phyloP scores from a whole-genome alignment of 2,329 filamentous ascomycete species.

The Curvularia verruculosa region DNA sequence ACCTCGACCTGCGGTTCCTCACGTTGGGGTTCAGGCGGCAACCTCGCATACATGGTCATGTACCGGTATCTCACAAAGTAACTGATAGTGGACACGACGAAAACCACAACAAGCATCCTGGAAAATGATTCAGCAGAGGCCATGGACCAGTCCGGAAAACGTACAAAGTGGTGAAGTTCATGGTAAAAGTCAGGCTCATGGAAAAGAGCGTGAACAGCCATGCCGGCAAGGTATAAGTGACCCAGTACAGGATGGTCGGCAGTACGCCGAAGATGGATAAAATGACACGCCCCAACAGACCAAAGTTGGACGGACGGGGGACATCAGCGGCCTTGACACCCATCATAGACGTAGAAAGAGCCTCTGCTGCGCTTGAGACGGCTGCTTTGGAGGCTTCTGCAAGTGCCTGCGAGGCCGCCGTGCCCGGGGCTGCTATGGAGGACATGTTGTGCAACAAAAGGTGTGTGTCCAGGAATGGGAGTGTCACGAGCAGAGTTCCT shows the following conservation, averaged over 20 bases:
- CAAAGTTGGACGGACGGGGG: constrained; percentile 44
- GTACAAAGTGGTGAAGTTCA: constrained; percentile 97
- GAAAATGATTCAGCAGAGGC: constrained; percentile 32
- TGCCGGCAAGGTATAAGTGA: constrained; percentile 84
- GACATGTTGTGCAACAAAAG: constrained; percentile 13
- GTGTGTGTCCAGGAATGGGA: constrained; percentile 1
- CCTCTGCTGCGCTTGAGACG: constrained; percentile 25
- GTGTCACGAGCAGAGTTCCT: constrained; percentile 16
- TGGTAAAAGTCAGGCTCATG: constrained; percentile 92
- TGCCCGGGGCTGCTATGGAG: constrained; percentile 35
- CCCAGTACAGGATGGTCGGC: constrained; percentile 72
- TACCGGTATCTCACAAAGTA: constrained; percentile 97
- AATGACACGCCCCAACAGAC: constrained; percentile 57
- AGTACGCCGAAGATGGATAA: constrained; percentile 59
- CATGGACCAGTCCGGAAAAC: constrained; percentile 33
- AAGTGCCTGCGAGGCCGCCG: constrained; percentile 24
- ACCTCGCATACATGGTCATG: constrained; percentile 92
- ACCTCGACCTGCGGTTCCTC: constrained; percentile 96
- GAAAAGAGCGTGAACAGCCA: constrained; percentile 89
- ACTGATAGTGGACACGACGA: constrained; percentile 80
- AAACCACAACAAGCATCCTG: constrained; percentile 69
- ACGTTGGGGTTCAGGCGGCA: constrained; percentile 91
- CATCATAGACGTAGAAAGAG: constrained; percentile 27
- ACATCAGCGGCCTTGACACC: constrained; percentile 31
- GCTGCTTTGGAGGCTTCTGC: constrained; percentile 16